A percentile compares a stretch with the other conserved stretches of the same genome.
Evolutionary conservation across 2,329 filamentous ascomycete genomes (phyloP).

Genomic region (Fusarium sublunatum): DNA sequence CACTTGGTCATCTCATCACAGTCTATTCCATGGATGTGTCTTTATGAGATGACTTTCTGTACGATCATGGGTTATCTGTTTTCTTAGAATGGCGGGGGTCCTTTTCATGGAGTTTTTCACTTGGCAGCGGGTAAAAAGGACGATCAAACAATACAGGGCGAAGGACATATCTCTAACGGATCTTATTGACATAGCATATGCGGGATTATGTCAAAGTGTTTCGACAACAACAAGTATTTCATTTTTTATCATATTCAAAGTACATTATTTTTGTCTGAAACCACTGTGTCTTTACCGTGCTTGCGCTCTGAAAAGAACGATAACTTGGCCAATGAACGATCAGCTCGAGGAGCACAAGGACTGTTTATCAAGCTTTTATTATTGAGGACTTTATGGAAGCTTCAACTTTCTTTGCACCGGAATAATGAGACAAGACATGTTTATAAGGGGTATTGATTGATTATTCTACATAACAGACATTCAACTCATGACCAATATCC

Average conservation of each 20-base stretch:
- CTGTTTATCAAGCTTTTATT: no score
- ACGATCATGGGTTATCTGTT: constrained; percentile 45
- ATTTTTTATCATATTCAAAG: constrained; percentile 27
- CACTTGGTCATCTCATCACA: constrained; percentile 27
- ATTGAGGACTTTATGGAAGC: no score
- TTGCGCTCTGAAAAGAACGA: not conserved
- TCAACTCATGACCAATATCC: constrained; percentile 23
- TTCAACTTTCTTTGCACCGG: no score
- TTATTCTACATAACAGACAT: constrained; percentile 29
- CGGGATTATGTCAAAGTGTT: constrained; percentile 30
- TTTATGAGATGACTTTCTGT: constrained; percentile 41
- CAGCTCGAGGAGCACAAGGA: not conserved
- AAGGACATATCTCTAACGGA: constrained; percentile 24
- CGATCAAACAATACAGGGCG: constrained; percentile 37
- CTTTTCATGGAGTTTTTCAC: constrained; percentile 41
- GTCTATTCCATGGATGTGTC: constrained; percentile 14
- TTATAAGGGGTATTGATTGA: constrained; percentile 24
- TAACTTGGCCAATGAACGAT: not conserved
- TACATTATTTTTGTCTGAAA: constrained; percentile 16
- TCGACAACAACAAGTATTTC: constrained; percentile 32
- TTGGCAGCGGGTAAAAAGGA: constrained; percentile 42
- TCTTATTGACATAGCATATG: constrained; percentile 25
- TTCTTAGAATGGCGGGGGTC: constrained; percentile 39
- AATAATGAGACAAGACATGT: not conserved
- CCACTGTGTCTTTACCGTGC: not conserved